A percentile compares a stretch with the other conserved stretches of the same genome.
Evolutionary conservation across 345 rosid species (phyloP).

Genomic region (Salix dunnii): DNA sequence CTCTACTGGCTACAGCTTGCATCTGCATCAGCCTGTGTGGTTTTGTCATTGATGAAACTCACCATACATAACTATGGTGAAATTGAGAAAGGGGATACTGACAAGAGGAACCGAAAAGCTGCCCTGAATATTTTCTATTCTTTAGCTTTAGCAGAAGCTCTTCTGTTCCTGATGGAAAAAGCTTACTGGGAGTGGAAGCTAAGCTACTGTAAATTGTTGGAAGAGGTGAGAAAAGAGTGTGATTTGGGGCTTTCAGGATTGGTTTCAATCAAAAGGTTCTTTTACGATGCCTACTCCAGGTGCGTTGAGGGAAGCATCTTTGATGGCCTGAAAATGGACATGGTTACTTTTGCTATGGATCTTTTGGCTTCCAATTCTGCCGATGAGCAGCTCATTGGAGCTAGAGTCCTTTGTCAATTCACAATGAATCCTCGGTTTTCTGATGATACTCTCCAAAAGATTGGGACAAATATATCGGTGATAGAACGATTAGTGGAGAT

Average conservation of each 20-base stretch:
- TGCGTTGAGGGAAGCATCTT: conserved; percentile 80
- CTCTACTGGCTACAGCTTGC: conserved; percentile 87
- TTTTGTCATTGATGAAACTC: conserved; percentile 69
- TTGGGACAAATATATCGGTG: conserved; percentile 55
- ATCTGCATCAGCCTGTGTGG: conserved; percentile 71
- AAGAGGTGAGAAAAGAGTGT: conserved; percentile 64
- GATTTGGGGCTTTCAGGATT: conserved; percentile 62
- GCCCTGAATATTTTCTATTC: conserved; percentile 75
- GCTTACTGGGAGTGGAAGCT: conserved; percentile 76
- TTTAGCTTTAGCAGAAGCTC: conserved; percentile 77
- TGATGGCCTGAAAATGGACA: conserved; percentile 86
- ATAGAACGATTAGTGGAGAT: conserved; percentile 82
- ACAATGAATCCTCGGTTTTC: conserved; percentile 41
- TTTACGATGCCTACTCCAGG: conserved; percentile 81
- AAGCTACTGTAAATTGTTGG: conserved; percentile 51
- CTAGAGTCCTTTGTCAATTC: conserved; percentile 59
- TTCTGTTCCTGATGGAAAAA: conserved; percentile 76
- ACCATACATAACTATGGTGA: conserved; percentile 71
- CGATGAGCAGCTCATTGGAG: conserved; percentile 86
- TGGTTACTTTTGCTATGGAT: conserved; percentile 72
- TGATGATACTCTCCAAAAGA: conserved; percentile 77
- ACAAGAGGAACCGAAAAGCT: conserved; percentile 61
- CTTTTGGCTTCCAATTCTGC: conserved; percentile 63
- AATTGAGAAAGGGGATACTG: conserved; percentile 56
- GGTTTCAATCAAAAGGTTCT: conserved; percentile 65